These are phyloP conservation scores for Saprolegnia parasitica DNA, from an alignment of 352 stramenopile species.

Conservation along the genomic window DNA sequence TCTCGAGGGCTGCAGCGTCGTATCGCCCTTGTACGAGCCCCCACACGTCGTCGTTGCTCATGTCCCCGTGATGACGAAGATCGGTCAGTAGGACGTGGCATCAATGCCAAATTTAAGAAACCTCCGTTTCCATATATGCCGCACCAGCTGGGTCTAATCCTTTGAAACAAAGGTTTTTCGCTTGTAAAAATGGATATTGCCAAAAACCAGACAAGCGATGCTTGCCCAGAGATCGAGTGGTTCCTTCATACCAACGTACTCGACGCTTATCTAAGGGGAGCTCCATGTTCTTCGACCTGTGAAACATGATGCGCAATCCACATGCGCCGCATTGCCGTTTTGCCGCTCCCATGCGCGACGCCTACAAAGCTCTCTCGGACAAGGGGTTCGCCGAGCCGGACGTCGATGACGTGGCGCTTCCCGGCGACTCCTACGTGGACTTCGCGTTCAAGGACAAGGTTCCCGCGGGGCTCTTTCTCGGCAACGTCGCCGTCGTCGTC, in stretches of 20 bases:
- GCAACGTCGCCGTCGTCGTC: constrained; percentile 49
- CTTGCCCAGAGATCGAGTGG: too few species aligned
- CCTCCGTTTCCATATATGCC: background rate
- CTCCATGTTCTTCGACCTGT: background rate
- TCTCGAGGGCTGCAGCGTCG: constrained; percentile 8
- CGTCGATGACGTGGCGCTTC: constrained; percentile 20
- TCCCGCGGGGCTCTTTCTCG: constrained; percentile 60
- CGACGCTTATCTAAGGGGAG: background rate
- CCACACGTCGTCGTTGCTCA: constrained; percentile 23
- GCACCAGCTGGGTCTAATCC: too few species aligned
- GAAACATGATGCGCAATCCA: background rate
- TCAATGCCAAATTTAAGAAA: background rate
- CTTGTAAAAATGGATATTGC: too few species aligned
- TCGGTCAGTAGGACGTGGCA: background rate
- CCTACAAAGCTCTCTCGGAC: constrained; percentile 1
- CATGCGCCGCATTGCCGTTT: background rate
- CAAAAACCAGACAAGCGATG: too few species aligned
- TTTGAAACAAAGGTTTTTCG: too few species aligned
- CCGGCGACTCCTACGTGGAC: constrained; percentile 10
- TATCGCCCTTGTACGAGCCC: constrained; percentile 23
- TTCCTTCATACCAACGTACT: too few species aligned
- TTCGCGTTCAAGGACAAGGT: constrained; percentile 58
- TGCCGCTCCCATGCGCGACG: background rate
- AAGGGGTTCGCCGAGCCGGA: constrained; percentile 12
- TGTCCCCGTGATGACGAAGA: background rate